Conservation (phyloP, 108 stramenopile genomes). For the Conticribra guillardii region DNA sequence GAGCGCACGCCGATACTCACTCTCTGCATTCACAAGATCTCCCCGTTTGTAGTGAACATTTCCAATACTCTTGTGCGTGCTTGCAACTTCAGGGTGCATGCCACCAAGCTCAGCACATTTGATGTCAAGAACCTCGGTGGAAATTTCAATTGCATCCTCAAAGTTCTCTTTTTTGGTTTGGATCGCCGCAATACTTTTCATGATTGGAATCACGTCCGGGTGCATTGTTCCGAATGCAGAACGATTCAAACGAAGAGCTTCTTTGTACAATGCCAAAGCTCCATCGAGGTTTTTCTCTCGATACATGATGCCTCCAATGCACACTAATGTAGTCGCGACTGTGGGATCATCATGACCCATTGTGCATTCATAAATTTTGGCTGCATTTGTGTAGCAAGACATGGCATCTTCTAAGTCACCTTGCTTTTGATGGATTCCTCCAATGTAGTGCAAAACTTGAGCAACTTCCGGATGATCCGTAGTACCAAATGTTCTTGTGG, state of each 20-base stretch:
- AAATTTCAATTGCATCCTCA: constrained; percentile 69
- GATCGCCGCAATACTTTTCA: constrained; percentile 81
- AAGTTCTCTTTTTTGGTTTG: constrained; percentile 74
- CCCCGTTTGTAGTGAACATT: constrained; percentile 87
- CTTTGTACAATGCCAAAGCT: constrained; percentile 81
- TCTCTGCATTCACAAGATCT: constrained; percentile 71
- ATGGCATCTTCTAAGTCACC: constrained; percentile 71
- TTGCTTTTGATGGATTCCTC: constrained; percentile 60
- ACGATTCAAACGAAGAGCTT: constrained; percentile 78
- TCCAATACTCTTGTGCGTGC: constrained; percentile 80
- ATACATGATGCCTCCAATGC: constrained; percentile 83
- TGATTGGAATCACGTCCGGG: constrained; percentile 87
- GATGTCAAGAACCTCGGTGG: constrained; percentile 76
- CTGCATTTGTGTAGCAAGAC: constrained; percentile 81
- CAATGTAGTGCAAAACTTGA: constrained; percentile 79
- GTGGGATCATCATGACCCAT: constrained; percentile 76
- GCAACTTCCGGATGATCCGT: constrained; percentile 80
- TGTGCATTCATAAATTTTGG: constrained; percentile 76
- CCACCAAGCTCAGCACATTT: constrained; percentile 70
- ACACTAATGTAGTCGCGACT: constrained; percentile 78
- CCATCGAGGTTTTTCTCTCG: constrained; percentile 72
- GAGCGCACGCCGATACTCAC: constrained; percentile 76
- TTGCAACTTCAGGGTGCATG: constrained; percentile 76
- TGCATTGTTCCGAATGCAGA: constrained; percentile 79
- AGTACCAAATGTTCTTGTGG: constrained; percentile 60